Evolutionary conservation across 2,329 filamentous ascomycete genomes (phyloP), one percentile per base, ranked within the genome.

Genomic region (Dactylellina haptotyla): DNA sequence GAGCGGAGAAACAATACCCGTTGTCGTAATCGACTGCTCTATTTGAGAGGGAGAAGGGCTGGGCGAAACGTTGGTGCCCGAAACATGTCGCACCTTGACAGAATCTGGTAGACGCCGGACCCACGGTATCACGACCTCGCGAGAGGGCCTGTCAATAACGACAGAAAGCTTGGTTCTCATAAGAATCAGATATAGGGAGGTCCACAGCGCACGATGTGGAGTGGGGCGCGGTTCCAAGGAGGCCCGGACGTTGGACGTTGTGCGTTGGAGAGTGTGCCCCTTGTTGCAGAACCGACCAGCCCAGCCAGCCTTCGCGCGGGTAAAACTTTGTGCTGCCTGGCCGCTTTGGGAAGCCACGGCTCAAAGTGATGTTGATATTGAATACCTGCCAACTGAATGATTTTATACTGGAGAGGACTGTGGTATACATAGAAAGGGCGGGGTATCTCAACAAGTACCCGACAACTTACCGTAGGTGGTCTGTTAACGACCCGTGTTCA

Each of bases 201-300:
- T 46, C 8, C n/a, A n/a, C n/a, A n/a, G n/a, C n/a, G n/a, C n/a
- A n/a, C n/a, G n/a, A 34, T 14, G 30, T 14, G 14, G 14, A 25
- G 66, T 57, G 48, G 65, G 50, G 37, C 53, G 20, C n/a, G 30
- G 65, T 70, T 70, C 39, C 57, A 63, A 71, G 66, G 64, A 69
- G 64, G 28, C 25, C 20, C 30, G 8, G 30, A 61, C 23, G 25
- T 63, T 63, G 57, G 41, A 71, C 66, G 41, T 32, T 57, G 43
- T 71, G 66, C 23, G 66, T 71, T 71, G 66, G 57, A 63, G 39
- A 20, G 23, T 23, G 14, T 37, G 41, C 57, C 66, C 66, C 66
- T 71, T 63, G 66, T 71, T 71, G 66, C 57, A 62, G 50, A 57
- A 46, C 32, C 28, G 57, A 62, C 58, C 51, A 43, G 53, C 23